phyloP scores from a whole-genome alignment of 768 basidiomycete genomes.

The Mycena rosella region DNA sequence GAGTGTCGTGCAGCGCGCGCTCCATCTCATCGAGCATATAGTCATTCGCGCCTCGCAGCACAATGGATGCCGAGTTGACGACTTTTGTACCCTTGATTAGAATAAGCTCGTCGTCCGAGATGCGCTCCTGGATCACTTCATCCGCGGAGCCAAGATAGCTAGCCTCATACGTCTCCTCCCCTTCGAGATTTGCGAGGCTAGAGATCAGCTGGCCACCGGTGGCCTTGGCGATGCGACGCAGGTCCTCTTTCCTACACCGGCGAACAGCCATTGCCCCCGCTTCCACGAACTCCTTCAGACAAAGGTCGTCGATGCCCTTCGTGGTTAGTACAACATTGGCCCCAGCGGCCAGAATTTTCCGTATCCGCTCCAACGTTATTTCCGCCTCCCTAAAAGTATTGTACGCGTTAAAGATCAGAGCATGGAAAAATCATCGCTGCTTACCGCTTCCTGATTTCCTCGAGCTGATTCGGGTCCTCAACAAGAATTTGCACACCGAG shows the following conservation, averaged over 20 bases:
- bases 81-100: constrained; percentile 98
- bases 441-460: constrained; percentile 94
- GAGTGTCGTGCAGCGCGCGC: constrained; percentile 91
- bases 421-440: constrained; percentile 38
- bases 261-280: constrained; percentile 99
- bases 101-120: constrained; percentile 98
- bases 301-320: constrained; percentile 98
- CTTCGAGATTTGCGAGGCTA: constrained; percentile 95
- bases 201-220: constrained; percentile 95
- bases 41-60: constrained; percentile 97
- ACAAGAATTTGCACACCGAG: constrained; percentile 97
- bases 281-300: constrained; percentile 98
- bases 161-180: constrained; percentile 97
- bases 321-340: constrained; percentile 98
- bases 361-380: constrained; percentile 94
- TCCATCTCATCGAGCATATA: constrained; percentile 99
- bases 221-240: constrained; percentile 96
- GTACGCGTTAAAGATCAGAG: constrained; percentile 6
- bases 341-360: constrained; percentile 95
- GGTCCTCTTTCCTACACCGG: constrained; percentile 97
- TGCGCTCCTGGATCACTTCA: constrained; percentile 96
- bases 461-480: constrained; percentile 95
- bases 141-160: constrained; percentile 93
- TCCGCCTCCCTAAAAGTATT: constrained; percentile 81
- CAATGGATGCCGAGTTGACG: constrained; percentile 92